Base-by-base conservation (phyloP, 768 basidiomycete genomes). In the Obba rivulosa region DNA sequence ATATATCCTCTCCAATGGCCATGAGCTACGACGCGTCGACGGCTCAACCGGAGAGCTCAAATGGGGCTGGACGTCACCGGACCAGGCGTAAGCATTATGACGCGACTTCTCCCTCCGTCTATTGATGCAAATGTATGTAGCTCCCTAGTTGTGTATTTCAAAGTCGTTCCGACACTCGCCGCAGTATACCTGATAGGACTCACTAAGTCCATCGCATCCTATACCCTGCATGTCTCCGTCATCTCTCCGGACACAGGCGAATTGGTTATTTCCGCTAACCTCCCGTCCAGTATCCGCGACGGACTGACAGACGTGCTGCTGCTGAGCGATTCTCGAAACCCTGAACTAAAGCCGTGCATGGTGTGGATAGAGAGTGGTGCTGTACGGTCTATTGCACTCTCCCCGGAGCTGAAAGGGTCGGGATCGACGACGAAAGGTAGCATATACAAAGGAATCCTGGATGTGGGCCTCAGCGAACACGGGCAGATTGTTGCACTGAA, bases 1-100 rank as follows among this genome's bases (percentile, higher is more conserved):
- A 17, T 77, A 79, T 50, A 72, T 77, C 18, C 64, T 87, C 25
- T 79, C 78, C 0, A 80, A 86, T 54, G 86, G 81, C 3, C 70
- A 79, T 57, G 72, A 71, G 0, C 70, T 92, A 8, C 74, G 68
- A 8, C 70, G 70, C 23, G 52, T 93, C 13, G 64, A 78, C 49
- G 59, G 69, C 0, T 59, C 51, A 2, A 76, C 73, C 1, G 89
- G 89, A 1, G 69, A 76, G 8, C 65, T 69, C 1, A 61, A 67
- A 21, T 95, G 92, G 92, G 70, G 66, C 1, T 92, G 89, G 85
- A 73, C 71, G n/a, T 74, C 82, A 20, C 70, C 72, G 13, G 85
- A 87, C 59, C 75, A 82, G 42, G 76, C 73, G 88, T 90, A 58
- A 55, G 80, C 68, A 5, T 1, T 34, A 41, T 14, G 13, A 39